Evolutionary conservation across 345 rosid species (phyloP).

Genomic region (Melastoma malabathricum): DNA sequence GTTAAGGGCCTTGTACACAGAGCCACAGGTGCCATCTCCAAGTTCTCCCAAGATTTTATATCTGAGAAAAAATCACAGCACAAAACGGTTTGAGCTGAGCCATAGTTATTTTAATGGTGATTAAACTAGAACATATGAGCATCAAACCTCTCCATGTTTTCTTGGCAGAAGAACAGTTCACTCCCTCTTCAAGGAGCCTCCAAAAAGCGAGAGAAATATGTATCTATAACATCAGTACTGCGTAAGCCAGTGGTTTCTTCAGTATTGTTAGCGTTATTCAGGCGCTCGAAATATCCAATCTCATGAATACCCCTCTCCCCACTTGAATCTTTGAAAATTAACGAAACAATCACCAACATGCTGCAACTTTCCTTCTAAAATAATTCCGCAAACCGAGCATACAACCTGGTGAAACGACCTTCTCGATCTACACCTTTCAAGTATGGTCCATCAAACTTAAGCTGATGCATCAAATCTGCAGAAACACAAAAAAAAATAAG

Average conservation of each 20-base stretch:
- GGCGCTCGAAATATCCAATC: conserved; percentile 46
- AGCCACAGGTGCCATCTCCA: conserved; percentile 95
- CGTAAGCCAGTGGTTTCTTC: conserved; percentile 21
- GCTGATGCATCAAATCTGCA: neutral
- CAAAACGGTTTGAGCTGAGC: neutral
- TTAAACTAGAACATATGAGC: conserved; percentile 3
- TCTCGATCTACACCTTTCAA: neutral
- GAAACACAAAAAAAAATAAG: neutral
- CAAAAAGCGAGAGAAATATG: conserved; percentile 37
- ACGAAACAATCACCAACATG: conserved; percentile 52
- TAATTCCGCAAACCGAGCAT: conserved; percentile 4
- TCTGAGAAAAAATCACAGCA: conserved; percentile 20
- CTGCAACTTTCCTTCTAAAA: conserved; percentile 24
- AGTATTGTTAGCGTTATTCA: conserved; percentile 38
- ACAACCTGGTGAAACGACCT: neutral
- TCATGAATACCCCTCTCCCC: conserved; percentile 39
- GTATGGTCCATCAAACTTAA: neutral
- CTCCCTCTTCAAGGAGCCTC: conserved; percentile 50
- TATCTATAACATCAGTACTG: conserved; percentile 33
- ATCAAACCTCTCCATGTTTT: conserved; percentile 67
- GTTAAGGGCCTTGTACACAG: conserved; percentile 76
- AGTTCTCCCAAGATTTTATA: conserved; percentile 77
- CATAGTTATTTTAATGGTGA: neutral
- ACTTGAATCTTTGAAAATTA: conserved; percentile 29
- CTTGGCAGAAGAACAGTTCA: conserved; percentile 19